Evolutionary conservation across 306 rosid genomes (phyloP).

Genomic region (Vigna reflexopilosa): DNA sequence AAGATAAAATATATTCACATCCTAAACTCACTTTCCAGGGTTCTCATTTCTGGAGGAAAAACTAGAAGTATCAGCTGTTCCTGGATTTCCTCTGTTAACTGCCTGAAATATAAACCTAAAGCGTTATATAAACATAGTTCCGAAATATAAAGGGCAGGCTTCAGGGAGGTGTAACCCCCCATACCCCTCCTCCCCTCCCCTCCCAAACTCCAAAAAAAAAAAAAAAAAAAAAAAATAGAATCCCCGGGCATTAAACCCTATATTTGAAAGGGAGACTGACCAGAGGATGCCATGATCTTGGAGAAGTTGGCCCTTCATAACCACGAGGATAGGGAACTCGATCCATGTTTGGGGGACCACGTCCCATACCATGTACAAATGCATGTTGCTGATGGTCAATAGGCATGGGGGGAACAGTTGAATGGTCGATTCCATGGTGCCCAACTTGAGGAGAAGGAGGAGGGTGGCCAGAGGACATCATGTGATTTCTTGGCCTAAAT

Average conservation of each 20-base stretch:
- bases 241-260: constrained; percentile 25
- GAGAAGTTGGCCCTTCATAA: constrained; percentile 74
- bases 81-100: constrained; percentile 58
- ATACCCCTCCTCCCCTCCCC: neutral
- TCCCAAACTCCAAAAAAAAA: neutral
- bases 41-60: constrained; percentile 62
- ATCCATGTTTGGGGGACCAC: constrained; percentile 69
- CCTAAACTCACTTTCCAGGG: constrained; percentile 63
- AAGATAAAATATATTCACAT: neutral
- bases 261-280: constrained; percentile 44
- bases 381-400: constrained; percentile 65
- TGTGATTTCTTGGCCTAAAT: constrained; percentile 71
- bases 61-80: constrained; percentile 57
- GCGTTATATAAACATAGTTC: constrained; percentile 4
- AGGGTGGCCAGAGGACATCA: constrained; percentile 68
- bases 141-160: constrained; percentile 2
- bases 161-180: neutral
- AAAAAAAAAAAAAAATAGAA: neutral
- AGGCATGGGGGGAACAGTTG: constrained; percentile 59
- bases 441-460: constrained; percentile 71
- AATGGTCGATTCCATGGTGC: constrained; percentile 68
- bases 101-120: constrained; percentile 57
- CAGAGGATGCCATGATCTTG: constrained; percentile 77
- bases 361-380: constrained; percentile 60
- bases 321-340: constrained; percentile 72